Evolutionary conservation across 495 filamentous ascomycete species (phyloP), one percentile per base, ranked within the genome.

Genomic region (Thozetella sp.): DNA sequence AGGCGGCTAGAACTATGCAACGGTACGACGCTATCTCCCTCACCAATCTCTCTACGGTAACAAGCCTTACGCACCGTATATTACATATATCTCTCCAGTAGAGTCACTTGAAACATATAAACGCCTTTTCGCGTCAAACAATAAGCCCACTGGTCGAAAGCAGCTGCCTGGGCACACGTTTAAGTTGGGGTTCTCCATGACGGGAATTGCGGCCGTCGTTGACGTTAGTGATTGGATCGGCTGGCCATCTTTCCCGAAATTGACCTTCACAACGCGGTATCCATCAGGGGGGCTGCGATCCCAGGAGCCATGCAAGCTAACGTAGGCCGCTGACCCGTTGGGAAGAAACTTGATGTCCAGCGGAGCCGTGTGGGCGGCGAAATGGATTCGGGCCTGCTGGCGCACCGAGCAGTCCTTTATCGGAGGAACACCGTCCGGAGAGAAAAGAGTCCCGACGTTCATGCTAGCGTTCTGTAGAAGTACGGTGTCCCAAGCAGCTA

Each of bases 241-340:
- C 37, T 75, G 60, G 15, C 79, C 81, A 55, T 79, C 66, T 12
- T 65, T 66, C 61, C n/a, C n/a, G 20, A 84, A 84, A 3, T 58
- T 48, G 25, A 84, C 71, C 57, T 74, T 73, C 62, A 73, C 73
- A 34, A 84, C 59, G 26, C 80, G 77, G 72, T 77, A 83, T 23
- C 79, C 79, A 25, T 78, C 71, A 3, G 77, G 71, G 0, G 72
- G 70, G 30, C 48, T 61, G 27, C 77, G 69, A 63, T 82, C 64
- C 79, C 84, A 87, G 62, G 75, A 80, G 0, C 84, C 85, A 53
- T 87, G 85, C 57, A 87, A 87, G 71, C 72, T 62, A 59, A 86
- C 53, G 66, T 80, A 82, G 2, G 80, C 80, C 0, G 64, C 63
- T 2, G 69, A 62, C 60, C 69, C 37, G 56, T 77, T 57, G 61